phyloP scores from a whole-genome alignment of 352 stramenopile species.

The Aphanomyces cochlioides region DNA sequence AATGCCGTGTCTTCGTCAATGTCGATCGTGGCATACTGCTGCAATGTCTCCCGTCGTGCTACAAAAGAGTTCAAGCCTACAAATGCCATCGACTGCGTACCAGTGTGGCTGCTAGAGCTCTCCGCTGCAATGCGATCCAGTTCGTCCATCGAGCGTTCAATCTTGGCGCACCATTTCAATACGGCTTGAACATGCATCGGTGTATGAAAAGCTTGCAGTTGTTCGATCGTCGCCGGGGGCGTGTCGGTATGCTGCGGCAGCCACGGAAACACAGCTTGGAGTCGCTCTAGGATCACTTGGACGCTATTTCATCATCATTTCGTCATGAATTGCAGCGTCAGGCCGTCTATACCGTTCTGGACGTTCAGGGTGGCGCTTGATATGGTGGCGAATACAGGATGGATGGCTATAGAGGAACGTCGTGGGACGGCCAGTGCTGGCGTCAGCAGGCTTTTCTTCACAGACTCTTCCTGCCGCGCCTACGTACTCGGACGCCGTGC shows the following conservation, averaged over 20 bases:
- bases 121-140: conserved; percentile 34
- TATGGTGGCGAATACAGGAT: conserved; percentile 45
- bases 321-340: background rate
- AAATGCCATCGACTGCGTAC: too few relatives aligned
- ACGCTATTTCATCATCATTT: conserved; percentile 29
- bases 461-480: too few relatives aligned
- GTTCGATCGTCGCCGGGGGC: conserved; percentile 41
- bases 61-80: background rate
- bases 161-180: conserved; percentile 46
- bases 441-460: too few relatives aligned
- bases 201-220: conserved; percentile 58
- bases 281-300: conserved; percentile 41
- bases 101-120: too few relatives aligned
- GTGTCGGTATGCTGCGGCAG: conserved; percentile 35
- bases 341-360: conserved; percentile 40
- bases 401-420: conserved; percentile 52
- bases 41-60: conserved; percentile 49
- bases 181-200: conserved; percentile 57
- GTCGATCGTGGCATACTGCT: conserved; percentile 62
- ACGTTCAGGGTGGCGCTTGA: conserved; percentile 44
- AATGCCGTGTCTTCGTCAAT: conserved; percentile 63
- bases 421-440: too few relatives aligned
- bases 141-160: conserved; percentile 55
- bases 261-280: conserved; percentile 37
- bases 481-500: too few relatives aligned